A percentile compares a stretch with the other conserved stretches of the same genome.
Evolutionary conservation across 768 basidiomycete species (phyloP).

Genomic region (Lentinula aciculospora): DNA sequence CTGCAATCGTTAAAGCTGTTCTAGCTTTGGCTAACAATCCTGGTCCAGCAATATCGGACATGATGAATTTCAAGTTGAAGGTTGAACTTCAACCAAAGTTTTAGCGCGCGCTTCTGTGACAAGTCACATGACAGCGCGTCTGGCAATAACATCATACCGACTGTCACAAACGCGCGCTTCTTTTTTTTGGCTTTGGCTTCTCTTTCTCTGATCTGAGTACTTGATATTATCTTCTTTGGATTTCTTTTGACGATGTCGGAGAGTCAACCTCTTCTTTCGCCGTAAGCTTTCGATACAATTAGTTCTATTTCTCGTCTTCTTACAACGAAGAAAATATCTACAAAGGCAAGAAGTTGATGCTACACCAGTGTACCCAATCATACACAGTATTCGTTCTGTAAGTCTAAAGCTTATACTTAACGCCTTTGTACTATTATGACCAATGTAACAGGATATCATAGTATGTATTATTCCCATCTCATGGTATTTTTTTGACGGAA

Average conservation of each 20-base stretch:
- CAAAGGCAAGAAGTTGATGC: conserved; percentile 45
- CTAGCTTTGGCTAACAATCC: not conserved
- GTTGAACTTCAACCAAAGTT: not conserved
- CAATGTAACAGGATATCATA: conserved; percentile 49
- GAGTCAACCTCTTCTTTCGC: conserved; percentile 35
- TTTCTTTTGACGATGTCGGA: conserved; percentile 19
- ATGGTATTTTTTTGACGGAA: conserved; percentile 1
- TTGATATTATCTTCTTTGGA: not conserved
- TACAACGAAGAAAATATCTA: conserved; percentile 4
- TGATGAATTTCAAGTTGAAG: conserved; percentile 17
- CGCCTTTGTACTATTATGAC: conserved; percentile 8
- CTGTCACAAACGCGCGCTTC: not conserved
- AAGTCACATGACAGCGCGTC: not conserved
- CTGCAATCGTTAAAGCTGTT: conserved; percentile 30
- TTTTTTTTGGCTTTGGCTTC: not conserved
- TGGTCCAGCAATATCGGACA: conserved; percentile 12
- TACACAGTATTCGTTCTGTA: conserved; percentile 70
- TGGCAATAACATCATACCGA: not conserved
- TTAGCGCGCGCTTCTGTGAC: no score
- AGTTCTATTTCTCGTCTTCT: not conserved
- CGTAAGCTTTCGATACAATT: conserved; percentile 23
- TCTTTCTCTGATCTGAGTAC: not conserved
- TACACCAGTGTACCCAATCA: conserved; percentile 72
- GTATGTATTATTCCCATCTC: conserved; percentile 25
- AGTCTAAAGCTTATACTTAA: conserved; percentile 16